Base-by-base conservation (phyloP, 805 yeast genomes). In the Crinitomyces ghanaensis region DNA sequence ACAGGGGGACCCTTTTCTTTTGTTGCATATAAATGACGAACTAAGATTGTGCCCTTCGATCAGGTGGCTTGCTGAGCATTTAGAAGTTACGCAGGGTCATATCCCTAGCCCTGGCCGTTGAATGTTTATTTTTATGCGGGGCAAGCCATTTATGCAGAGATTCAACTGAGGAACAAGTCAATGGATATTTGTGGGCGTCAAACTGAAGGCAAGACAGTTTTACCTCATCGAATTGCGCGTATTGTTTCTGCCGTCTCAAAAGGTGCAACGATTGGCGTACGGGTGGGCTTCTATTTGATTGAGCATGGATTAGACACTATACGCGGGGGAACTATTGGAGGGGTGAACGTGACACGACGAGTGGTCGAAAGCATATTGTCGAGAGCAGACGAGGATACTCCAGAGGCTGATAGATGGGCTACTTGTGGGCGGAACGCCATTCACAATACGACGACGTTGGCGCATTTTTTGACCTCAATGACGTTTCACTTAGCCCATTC, bases 341-440 rank as follows among this genome's bases (percentile, higher is more conserved):
- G 53, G 1, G 28, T 46, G 25, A 51, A 49, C n/a, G 39, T 53
- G 12, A 30, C 48, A 6, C 40, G 44, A 11, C 41, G 56, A 6
- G 45, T 50, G 4, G 33, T 52, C 18, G 58, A 53, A 25, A 35
- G 47, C 14, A 40, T 53, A 4, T 34, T 53, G 5, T 40, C 40
- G 28, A 45, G 43, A 36, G 51, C 58, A 5, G 48, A 46, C 34
- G 46, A 43, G 15, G 58, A 53, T 27, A 43, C 45, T 9, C 53
- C 50, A 1, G 56, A 45, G 3, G 42, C 47, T 4, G 42, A 37
- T 17, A 27, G 40, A 6, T 46, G 50, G 47, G 46, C 52, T 13
- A 36, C 30, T 19, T 20, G 30, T 4, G 48, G 51, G 3, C 26
- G 19, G 21, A 19, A 26, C 15, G 9, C 24, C 9, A 18, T 50